Base-by-base conservation (phyloP, 2,329 filamentous ascomycete genomes). In the Pseudogymnoascus pannorum region DNA sequence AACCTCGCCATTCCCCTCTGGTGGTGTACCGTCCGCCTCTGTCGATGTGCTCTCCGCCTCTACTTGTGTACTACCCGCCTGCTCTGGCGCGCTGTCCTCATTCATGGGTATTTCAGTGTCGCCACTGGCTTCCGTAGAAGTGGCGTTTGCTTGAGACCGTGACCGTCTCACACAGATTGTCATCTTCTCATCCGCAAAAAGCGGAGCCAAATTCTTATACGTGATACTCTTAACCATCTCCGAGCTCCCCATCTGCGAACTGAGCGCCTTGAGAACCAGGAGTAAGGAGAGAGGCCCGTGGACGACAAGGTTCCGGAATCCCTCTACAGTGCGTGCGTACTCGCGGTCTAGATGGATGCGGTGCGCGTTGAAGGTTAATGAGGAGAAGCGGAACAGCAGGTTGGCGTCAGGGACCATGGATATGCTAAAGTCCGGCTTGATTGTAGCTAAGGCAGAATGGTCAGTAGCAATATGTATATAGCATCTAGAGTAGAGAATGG, bases 291-390 rank as follows among this genome's bases (percentile, higher is more conserved):
- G 77, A 0, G 94, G 93, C 0, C 94, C 94, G 69, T 97, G 94
- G 61, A 97, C 89, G 14, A 97, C 80, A 24, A 91, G 78, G 63
- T 86, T 83, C 4, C 80, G 80, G 72, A 95, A 87, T 9, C 89
- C 89, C 73, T 97, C 94, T 11, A 86, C 77, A 11, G 82, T 77
- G 38, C 81, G 81, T 59, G 86, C 86, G 74, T 91, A 95, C 44
- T 80, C 71, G 1, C 80, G 81, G 72, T 97, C 89, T 20, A 96
- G 80, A 75, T 99, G 94, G 67, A 99, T 97, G 14, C 82, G 80
- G 74, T 99, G 94, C 1, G 91, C 91, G 74, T 99, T 99, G 78
- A 91, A 92, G 2, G 89, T 93, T 33, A 99, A 82, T 0, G 92
- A 92, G 18, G 89, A 94, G 78, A 93, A 97, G 62, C 92, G 86